Evolutionary conservation across 352 stramenopile genomes (phyloP).

Genomic region (Aphanomyces euteiches): DNA sequence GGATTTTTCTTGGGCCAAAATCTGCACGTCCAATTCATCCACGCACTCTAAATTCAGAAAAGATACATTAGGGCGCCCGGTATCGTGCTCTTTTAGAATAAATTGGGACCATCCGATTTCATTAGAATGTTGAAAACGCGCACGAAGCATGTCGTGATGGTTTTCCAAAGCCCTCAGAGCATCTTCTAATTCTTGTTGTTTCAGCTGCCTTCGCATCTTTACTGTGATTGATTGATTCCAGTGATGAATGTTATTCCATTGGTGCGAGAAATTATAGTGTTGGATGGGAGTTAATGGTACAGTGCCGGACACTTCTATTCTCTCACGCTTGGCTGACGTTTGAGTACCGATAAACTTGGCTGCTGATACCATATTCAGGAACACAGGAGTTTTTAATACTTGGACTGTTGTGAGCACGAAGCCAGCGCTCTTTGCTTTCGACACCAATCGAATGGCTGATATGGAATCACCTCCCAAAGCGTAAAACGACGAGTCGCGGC

Average conservation of each 20-base stretch:
- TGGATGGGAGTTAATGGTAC: neutral
- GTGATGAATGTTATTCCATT: neutral
- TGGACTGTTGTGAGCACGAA: neutral
- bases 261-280: neutral
- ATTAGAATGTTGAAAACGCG: neutral
- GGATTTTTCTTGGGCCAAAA: neutral
- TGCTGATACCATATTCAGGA: neutral
- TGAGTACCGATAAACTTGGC: neutral
- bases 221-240: slow-evolving; percentile 5
- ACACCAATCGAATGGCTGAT: neutral
- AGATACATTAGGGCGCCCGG: neutral
- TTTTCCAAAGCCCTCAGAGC: neutral
- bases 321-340: neutral
- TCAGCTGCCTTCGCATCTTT: neutral
- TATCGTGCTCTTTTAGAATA: neutral
- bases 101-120: neutral
- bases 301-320: neutral
- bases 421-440: neutral
- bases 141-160: slow-evolving; percentile 7
- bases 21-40: neutral
- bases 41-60: neutral
- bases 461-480: slow-evolving; percentile 63
- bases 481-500: slow-evolving; percentile 69
- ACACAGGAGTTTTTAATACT: neutral
- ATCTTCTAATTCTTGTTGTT: neutral